These are phyloP conservation scores for Cyclostephanos invisitatus DNA, from an alignment of 108 stramenopile genomes.

Conservation along the genomic window DNA sequence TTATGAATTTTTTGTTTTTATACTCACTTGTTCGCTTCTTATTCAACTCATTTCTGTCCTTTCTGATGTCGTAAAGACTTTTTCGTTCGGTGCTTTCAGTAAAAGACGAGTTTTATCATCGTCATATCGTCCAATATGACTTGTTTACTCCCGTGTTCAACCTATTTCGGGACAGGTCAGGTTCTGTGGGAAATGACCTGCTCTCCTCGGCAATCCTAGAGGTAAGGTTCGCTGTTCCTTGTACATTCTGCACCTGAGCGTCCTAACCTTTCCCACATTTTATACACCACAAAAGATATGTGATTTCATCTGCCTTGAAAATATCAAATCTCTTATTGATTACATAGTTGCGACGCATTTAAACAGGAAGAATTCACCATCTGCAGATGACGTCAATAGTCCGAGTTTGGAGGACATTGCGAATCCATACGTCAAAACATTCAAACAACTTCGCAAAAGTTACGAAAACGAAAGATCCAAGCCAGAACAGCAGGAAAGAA, in stretches of 20 bases:
- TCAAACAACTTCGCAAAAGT: conserved; percentile 65
- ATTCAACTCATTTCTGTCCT: neutral
- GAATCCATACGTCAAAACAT: conserved; percentile 76
- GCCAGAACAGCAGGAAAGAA: conserved; percentile 6
- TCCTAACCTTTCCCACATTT: neutral
- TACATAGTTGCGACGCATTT: conserved; percentile 80
- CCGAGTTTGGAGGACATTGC: conserved; percentile 80
- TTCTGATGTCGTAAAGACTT: conserved; percentile 39
- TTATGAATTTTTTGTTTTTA: neutral
- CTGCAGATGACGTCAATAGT: conserved; percentile 11
- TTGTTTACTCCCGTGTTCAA: conserved; percentile 88
- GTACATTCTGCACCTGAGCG: too few relatives aligned
- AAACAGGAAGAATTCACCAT: conserved; percentile 19
- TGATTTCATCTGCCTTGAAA: conserved; percentile 80
- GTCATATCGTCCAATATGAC: conserved; percentile 86
- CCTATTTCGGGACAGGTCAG: conserved; percentile 65
- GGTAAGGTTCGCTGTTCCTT: conserved; percentile 20
- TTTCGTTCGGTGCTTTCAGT: conserved; percentile 82
- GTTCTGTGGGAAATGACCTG: conserved; percentile 82
- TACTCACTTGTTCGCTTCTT: neutral
- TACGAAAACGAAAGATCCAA: conserved; percentile 57
- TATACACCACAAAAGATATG: conserved; percentile 57
- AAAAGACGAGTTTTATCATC: conserved; percentile 87
- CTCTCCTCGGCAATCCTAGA: conserved; percentile 83
- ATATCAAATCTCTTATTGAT: conserved; percentile 83